A percentile compares a stretch with the other conserved stretches of the same genome.
Conservation (phyloP, 208 protist genomes). For the Strigomonas culicis region DNA sequence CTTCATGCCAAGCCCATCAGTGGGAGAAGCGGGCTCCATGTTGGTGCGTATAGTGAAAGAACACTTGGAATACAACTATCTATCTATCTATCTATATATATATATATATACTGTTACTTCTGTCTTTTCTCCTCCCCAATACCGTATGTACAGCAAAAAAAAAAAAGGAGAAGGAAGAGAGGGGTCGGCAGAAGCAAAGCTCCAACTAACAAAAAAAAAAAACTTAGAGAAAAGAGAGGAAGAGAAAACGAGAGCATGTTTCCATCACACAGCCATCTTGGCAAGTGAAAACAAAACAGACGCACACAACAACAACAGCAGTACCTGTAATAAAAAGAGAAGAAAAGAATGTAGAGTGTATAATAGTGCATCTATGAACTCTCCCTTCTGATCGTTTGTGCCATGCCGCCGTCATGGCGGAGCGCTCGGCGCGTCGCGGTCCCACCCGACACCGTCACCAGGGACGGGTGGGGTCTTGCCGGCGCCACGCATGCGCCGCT, state of each 20-base stretch:
- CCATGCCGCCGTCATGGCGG: no score
- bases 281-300: background rate
- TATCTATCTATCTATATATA: background rate
- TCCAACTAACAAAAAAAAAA: background rate
- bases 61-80: background rate
- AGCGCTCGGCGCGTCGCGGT: no score
- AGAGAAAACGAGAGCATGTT: background rate
- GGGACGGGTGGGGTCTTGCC: background rate
- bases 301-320: background rate
- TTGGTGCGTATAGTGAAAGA: background rate
- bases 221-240: background rate
- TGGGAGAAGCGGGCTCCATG: slow-evolving; percentile 6
- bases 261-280: background rate
- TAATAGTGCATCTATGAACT: no score
- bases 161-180: slow-evolving; percentile 4
- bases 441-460: no score
- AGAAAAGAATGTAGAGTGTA: no score
- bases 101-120: no score
- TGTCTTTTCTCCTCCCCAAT: no score
- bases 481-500: background rate
- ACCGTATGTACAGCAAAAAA: background rate
- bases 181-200: background rate
- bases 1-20: background rate
- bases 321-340: background rate
- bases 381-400: no score